Conservation (phyloP, 495 filamentous ascomycete species). For the Podospora fimiseda region DNA sequence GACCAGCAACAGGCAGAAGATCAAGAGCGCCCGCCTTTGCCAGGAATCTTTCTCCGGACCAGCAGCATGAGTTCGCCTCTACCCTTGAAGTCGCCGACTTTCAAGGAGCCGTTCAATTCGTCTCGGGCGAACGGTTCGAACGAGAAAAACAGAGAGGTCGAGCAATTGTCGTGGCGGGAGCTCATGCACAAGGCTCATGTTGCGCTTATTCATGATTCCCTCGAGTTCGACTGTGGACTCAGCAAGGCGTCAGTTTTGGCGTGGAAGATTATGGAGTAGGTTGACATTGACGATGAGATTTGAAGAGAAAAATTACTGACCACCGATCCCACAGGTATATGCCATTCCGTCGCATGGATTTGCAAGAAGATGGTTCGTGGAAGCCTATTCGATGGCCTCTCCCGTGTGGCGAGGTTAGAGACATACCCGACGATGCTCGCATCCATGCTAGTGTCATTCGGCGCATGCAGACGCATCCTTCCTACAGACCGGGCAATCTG, state of each 20-base stretch:
- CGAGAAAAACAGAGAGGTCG: background rate
- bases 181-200: constrained; percentile 54
- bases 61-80: constrained; percentile 24
- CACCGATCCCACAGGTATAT: constrained; percentile 41
- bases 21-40: constrained; percentile 13
- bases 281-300: background rate
- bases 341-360: constrained; percentile 78
- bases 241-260: constrained; percentile 51
- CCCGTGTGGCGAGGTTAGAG: constrained; percentile 72
- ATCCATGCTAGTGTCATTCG: constrained; percentile 70
- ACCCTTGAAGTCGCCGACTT: constrained; percentile 14
- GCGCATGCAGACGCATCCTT: constrained; percentile 58
- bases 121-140: background rate
- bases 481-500: constrained; percentile 74
- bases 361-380: constrained; percentile 69
- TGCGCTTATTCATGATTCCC: constrained; percentile 68
- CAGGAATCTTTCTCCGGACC: constrained; percentile 32
- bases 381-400: constrained; percentile 75
- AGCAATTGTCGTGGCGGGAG: constrained; percentile 43
- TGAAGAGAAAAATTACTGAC: too few species aligned
- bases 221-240: constrained; percentile 61
- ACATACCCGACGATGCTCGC: constrained; percentile 65
- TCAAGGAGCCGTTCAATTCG: background rate
- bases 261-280: constrained; percentile 73
- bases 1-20: background rate